phyloP scores from a whole-genome alignment of 2,329 filamentous ascomycete species.

The Talaromyces sp. region DNA sequence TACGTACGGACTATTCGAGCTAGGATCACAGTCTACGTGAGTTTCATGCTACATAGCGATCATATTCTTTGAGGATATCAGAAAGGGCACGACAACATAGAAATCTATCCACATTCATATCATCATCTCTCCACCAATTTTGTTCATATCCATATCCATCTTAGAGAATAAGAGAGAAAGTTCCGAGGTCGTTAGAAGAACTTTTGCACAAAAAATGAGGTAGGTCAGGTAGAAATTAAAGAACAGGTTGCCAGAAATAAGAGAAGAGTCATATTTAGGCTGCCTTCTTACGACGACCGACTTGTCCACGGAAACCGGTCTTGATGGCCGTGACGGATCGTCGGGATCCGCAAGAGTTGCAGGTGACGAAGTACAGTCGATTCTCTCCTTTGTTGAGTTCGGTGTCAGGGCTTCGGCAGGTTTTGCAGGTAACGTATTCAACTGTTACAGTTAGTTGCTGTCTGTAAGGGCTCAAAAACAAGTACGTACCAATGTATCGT shows the following conservation, averaged over 20 bases:
- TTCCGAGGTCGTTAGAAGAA: slow-evolving; percentile 12
- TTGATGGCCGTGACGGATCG: slow-evolving; percentile 97
- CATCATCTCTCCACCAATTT: slow-evolving; percentile 10
- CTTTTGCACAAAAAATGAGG: not conserved
- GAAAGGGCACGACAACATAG: slow-evolving; percentile 2
- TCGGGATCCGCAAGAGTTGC: slow-evolving; percentile 80
- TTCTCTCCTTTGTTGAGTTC: slow-evolving; percentile 99
- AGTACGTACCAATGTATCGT: slow-evolving; percentile 80
- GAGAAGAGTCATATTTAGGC: slow-evolving; percentile 12
- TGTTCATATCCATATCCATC: slow-evolving; percentile 15
- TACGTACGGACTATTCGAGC: not conserved
- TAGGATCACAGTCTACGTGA: not conserved
- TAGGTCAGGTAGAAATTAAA: not conserved
- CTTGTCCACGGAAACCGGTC: slow-evolving; percentile 99
- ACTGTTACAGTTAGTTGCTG: slow-evolving; percentile 47
- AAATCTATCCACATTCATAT: slow-evolving; percentile 15
- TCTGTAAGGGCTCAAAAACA: not conserved
- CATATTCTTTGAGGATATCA: not conserved
- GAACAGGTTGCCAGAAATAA: slow-evolving; percentile 3
- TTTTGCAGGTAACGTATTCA: slow-evolving; percentile 99
- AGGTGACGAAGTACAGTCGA: slow-evolving; percentile 97
- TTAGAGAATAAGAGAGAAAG: slow-evolving; percentile 4
- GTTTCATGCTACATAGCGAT: not conserved
- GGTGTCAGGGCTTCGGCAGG: slow-evolving; percentile 89
- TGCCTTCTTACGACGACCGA: slow-evolving; percentile 96